These are phyloP conservation scores for Stagonosporopsis tanaceti DNA, from an alignment of 2,329 filamentous ascomycete species.

Conservation along the genomic window DNA sequence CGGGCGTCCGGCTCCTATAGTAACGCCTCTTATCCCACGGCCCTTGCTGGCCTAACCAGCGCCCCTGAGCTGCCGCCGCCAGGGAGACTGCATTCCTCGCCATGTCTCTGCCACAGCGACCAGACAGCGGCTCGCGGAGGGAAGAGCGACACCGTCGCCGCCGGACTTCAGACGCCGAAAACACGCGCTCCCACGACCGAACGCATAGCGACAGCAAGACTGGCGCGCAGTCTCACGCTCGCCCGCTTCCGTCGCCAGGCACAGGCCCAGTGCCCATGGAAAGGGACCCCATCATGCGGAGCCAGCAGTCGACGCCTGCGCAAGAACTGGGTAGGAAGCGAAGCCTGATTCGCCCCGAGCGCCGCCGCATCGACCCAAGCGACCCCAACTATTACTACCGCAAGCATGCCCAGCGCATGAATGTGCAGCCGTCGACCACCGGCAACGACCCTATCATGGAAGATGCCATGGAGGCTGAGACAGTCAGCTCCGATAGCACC, in stretches of 20 bases:
- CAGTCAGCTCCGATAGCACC: conserved; percentile 69
- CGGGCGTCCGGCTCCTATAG: conserved; percentile 6
- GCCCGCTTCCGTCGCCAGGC: conserved; percentile 56
- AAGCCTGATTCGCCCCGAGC: conserved; percentile 88
- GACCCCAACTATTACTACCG: conserved; percentile 97
- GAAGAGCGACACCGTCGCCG: conserved; percentile 64
- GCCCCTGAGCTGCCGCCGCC: conserved; percentile 5
- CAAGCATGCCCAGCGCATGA: conserved; percentile 93
- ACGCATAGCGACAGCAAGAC: conserved; percentile 49
- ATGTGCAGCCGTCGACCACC: conserved; percentile 86
- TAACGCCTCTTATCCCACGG: conserved; percentile 12
- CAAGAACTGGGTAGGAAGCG: conserved; percentile 74
- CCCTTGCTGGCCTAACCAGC: conserved; percentile 14
- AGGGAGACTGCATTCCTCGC: conserved; percentile 35
- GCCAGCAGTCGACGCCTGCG: conserved; percentile 46
- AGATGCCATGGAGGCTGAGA: conserved; percentile 64
- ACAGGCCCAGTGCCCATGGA: conserved; percentile 52
- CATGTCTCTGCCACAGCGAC: conserved; percentile 65
- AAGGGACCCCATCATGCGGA: conserved; percentile 62
- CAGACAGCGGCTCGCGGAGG: conserved; percentile 63
- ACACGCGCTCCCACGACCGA: conserved; percentile 58
- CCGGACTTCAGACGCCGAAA: conserved; percentile 73
- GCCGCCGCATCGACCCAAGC: conserved; percentile 81
- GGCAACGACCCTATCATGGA: conserved; percentile 90
- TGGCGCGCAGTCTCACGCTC: conserved; percentile 52